Conservation (phyloP, 257 asterid genomes). For the Leonotis leonurus region DNA sequence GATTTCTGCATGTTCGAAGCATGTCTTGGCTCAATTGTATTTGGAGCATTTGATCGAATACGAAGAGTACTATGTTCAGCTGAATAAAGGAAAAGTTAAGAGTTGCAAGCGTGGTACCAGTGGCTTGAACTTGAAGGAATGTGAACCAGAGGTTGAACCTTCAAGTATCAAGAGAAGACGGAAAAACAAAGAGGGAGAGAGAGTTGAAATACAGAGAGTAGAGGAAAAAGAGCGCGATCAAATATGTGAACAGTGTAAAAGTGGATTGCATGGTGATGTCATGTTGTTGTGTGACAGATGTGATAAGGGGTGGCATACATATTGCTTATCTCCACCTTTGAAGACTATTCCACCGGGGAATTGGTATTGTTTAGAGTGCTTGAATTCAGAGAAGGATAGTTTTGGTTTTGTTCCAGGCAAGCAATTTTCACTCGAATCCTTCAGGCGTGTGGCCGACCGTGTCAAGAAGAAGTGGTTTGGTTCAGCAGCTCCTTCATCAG, state of each 20-base stretch:
- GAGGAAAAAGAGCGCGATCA: conserved; percentile 54
- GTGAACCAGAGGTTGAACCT: conserved; percentile 35
- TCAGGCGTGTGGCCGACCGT: conserved; percentile 83
- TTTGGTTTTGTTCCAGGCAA: conserved; percentile 92
- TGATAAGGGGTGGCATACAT: conserved; percentile 91
- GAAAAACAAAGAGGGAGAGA: conserved; percentile 63
- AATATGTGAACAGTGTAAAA: conserved; percentile 85
- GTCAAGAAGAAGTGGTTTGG: conserved; percentile 91
- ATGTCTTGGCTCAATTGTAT: conserved; percentile 67
- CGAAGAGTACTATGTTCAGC: conserved; percentile 55
- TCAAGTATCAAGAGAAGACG: conserved; percentile 64
- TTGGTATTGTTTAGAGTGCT: conserved; percentile 92
- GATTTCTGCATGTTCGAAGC: conserved; percentile 80
- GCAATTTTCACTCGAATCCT: conserved; percentile 64
- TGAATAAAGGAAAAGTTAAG: conserved; percentile 49
- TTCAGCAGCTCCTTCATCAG: conserved; percentile 52
- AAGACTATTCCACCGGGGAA: conserved; percentile 77
- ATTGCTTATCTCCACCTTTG: conserved; percentile 90
- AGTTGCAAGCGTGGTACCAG: conserved; percentile 34
- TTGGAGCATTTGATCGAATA: conserved; percentile 78
- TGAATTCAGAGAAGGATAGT: conserved; percentile 82
- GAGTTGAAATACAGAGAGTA: conserved; percentile 36
- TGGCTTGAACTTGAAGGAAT: conserved; percentile 38
- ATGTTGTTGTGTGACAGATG: conserved; percentile 96
- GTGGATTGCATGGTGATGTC: conserved; percentile 96